phyloP scores from a whole-genome alignment of 164 flowering plant genomes.

The Stephania cephalantha region DNA sequence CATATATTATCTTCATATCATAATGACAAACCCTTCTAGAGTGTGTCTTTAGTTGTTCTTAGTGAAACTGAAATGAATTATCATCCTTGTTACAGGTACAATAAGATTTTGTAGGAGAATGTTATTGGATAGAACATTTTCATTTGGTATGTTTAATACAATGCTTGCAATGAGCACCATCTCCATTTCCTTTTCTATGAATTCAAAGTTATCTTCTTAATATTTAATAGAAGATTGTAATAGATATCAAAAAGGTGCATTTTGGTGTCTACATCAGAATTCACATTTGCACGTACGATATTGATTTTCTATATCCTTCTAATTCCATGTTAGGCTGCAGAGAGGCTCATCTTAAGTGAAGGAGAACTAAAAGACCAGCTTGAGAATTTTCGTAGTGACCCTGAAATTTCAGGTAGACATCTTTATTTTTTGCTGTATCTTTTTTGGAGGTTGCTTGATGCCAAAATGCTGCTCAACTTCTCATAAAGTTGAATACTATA shows the following conservation, averaged over 20 bases:
- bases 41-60: neutral
- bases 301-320: slow-evolving; percentile 1
- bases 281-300: neutral
- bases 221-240: neutral
- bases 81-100: neutral
- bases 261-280: neutral
- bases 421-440: slow-evolving; percentile 1
- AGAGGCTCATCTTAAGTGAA: slow-evolving; percentile 66
- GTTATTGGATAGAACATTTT: neutral
- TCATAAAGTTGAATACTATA: no score
- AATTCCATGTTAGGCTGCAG: slow-evolving; percentile 65
- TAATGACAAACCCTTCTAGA: neutral
- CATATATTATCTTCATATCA: neutral
- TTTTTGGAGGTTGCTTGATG: neutral
- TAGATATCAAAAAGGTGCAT: neutral
- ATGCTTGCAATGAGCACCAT: neutral
- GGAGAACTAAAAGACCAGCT: slow-evolving; percentile 72
- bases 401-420: slow-evolving; percentile 59
- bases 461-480: neutral
- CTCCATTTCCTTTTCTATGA: neutral
- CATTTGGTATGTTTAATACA: neutral
- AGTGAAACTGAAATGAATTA: neutral
- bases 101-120: neutral
- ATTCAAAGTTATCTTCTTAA: neutral
- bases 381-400: slow-evolving; percentile 62